These are phyloP conservation scores for Pseudogymnoascus sp. DNA, from an alignment of 2,329 filamentous ascomycete species.

Conservation along the genomic window DNA sequence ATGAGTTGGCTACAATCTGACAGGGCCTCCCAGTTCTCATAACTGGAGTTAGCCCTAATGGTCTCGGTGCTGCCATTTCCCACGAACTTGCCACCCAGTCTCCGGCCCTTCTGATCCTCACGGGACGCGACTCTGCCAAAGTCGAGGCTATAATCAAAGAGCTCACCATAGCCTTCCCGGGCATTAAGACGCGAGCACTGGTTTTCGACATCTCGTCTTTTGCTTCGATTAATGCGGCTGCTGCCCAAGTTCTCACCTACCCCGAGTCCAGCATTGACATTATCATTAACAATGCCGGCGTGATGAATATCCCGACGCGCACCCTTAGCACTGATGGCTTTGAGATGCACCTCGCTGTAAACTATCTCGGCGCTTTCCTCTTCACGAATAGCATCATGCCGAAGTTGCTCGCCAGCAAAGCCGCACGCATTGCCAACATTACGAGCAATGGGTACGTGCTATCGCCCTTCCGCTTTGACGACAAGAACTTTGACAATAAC, in stretches of 20 bases:
- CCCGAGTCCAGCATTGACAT: conserved; percentile 17
- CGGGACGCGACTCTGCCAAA: conserved; percentile 29
- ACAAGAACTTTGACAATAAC: conserved; percentile 13
- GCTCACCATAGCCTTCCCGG: conserved; percentile 26
- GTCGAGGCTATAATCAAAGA: conserved; percentile 25
- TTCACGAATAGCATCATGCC: conserved; percentile 18
- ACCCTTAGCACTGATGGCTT: conserved; percentile 15
- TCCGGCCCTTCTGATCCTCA: conserved; percentile 31
- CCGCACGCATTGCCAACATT: conserved; percentile 16
- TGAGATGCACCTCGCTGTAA: conserved; percentile 20
- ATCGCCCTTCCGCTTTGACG: conserved; percentile 26
- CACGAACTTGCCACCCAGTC: conserved; percentile 14
- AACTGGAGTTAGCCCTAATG: conserved; percentile 20
- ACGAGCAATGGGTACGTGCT: conserved; percentile 18
- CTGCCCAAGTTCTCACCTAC: conserved; percentile 25
- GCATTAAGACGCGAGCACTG: conserved; percentile 28
- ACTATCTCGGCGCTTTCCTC: conserved; percentile 20
- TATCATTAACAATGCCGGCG: conserved; percentile 21
- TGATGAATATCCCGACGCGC: conserved; percentile 14
- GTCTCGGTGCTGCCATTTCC: conserved; percentile 18
- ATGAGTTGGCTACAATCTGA: not conserved
- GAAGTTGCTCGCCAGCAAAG: not conserved
- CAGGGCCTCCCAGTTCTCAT: conserved; percentile 17
- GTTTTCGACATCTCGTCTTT: conserved; percentile 31
- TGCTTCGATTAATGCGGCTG: conserved; percentile 31